Base-by-base conservation (phyloP, 2,329 filamentous ascomycete genomes). In the Paracamarosporium sp. region DNA sequence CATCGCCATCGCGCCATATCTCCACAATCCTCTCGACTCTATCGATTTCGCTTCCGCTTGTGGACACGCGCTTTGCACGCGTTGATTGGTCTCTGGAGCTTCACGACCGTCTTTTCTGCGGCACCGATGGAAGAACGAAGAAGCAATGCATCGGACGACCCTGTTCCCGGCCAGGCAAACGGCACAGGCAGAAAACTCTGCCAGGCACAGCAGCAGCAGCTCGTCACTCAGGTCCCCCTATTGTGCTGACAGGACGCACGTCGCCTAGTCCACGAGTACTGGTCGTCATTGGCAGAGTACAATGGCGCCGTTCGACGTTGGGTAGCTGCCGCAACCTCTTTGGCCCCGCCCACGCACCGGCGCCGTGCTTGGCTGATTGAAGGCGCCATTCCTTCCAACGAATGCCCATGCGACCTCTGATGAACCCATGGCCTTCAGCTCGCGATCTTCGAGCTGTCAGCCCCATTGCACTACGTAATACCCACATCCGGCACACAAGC, bases 251-350 rank as follows among this genome's bases (percentile, higher is more conserved):
- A 52, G 15, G 40, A 15, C 11, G 27, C 24, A 41, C 33, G 38
- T 57, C 57, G 50, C 57, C 28, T 35, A 50, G 51, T n/a, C 36
- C 51, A 51, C 53, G 31, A 50, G 35, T 17, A 53, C 25, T 41
- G 38, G 40, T 41, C 20, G 50, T 43, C 31, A 63, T 59, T 63
- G 61, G 61, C n/a, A n/a, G n/a, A n/a, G n/a, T 38, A 38, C 20
- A 50, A 35, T 22, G 17, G 33, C 51, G 54, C 57, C 56, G 44
- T 54, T 50, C 50, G 43, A 38, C 45, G 38, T 41, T 52, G 36
- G 48, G 38, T 25, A 30, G 36, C 31, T 43, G 17, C 28, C 50
- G 40, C 27, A 12, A 25, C 48, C 33, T 41, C 13, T 35, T 25
- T 15, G 33, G 20, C 47, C 33, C 36, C 35, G 35, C 48, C 48